Conservation (phyloP, 768 basidiomycete genomes). For the Russula dissimulans region DNA sequence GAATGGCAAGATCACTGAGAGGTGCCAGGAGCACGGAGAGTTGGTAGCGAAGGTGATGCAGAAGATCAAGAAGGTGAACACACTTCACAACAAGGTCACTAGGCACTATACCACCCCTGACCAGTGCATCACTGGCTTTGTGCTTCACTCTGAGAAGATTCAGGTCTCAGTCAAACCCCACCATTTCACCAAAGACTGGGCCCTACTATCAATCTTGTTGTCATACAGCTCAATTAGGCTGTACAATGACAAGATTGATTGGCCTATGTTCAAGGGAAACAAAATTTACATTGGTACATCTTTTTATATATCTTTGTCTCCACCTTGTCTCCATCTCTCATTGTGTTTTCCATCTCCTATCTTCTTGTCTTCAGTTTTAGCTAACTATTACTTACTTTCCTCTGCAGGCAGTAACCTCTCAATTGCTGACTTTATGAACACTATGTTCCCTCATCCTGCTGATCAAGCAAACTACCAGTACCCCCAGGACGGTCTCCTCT, state of each 20-base stretch:
- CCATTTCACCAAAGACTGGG: slow-evolving; percentile 24
- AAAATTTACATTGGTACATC: slow-evolving; percentile 25
- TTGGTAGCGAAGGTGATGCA: slow-evolving; percentile 20
- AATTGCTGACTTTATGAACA: slow-evolving; percentile 18
- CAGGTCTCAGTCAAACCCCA: slow-evolving; percentile 22
- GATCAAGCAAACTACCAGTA: slow-evolving; percentile 19
- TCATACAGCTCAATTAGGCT: no score
- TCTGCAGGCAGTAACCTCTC: slow-evolving; percentile 25
- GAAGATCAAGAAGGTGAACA: slow-evolving; percentile 23
- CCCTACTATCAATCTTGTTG: no score
- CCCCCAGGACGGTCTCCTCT: slow-evolving; percentile 22
- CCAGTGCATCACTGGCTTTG: slow-evolving; percentile 28
- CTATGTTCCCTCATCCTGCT: slow-evolving; percentile 24
- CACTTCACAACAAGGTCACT: slow-evolving; percentile 24
- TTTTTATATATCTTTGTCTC: slow-evolving; percentile 9
- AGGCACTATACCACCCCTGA: slow-evolving; percentile 20
- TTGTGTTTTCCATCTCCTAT: background rate
- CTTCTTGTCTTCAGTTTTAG: background rate
- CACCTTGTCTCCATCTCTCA: slow-evolving; percentile 16
- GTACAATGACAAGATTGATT: slow-evolving; percentile 23
- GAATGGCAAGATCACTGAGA: background rate
- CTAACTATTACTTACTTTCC: background rate
- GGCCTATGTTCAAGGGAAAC: slow-evolving; percentile 24
- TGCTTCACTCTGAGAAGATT: slow-evolving; percentile 26
- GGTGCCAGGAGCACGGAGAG: background rate